Percentiles rank a stretch among this genome's conserved stretches.
These are phyloP conservation scores for Psilocybe subaeruginosa DNA, from an alignment of 768 basidiomycete species.

Conservation along the genomic window DNA sequence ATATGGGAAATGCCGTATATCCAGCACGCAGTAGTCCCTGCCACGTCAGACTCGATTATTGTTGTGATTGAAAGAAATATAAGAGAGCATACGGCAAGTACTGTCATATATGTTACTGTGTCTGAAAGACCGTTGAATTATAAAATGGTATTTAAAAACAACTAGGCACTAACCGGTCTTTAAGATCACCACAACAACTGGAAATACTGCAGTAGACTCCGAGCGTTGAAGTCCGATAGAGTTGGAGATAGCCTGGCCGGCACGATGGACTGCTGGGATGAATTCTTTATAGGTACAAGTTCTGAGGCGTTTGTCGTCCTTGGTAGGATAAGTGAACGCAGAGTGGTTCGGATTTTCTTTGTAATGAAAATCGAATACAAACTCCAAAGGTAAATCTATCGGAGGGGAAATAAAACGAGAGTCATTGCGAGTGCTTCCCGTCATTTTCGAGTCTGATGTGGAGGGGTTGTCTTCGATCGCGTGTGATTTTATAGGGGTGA, in stretches of 20 bases:
- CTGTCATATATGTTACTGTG: constrained; percentile 1
- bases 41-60: neutral
- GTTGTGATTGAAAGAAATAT: neutral
- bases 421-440: too few species aligned
- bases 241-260: neutral
- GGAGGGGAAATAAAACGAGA: constrained; percentile 1
- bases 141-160: neutral
- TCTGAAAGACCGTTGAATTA: neutral
- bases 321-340: neutral
- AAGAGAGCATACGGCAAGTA: neutral
- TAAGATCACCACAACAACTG: constrained; percentile 2
- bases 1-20: constrained; percentile 8
- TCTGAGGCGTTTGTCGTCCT: neutral
- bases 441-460: too few species aligned
- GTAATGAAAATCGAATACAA: constrained; percentile 4
- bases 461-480: too few species aligned
- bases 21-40: constrained; percentile 11
- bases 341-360: neutral
- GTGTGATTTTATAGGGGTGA: too few species aligned
- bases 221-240: neutral
- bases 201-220: neutral
- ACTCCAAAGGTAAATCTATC: neutral
- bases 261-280: constrained; percentile 9
- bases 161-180: neutral
- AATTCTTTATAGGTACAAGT: constrained; percentile 1